Percentiles rank a stretch among this genome's conserved stretches.
Conservation (phyloP, 768 basidiomycete species). For the Russula emetica region DNA sequence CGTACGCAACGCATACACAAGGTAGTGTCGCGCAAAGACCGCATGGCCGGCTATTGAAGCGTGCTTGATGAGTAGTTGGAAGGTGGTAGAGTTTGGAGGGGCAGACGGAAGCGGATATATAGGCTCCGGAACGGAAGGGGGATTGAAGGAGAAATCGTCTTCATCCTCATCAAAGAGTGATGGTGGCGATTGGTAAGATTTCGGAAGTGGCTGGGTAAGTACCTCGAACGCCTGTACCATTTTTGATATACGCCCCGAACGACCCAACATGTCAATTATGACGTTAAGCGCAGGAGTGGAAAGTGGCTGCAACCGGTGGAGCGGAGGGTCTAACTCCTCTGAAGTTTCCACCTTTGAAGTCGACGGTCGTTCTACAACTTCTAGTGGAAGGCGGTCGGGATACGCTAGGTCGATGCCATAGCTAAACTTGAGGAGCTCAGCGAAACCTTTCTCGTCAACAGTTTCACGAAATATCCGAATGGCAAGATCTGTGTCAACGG, state of each 20-base stretch:
- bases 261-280: conserved; percentile 65
- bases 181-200: conserved; percentile 41
- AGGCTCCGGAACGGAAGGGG: conserved; percentile 35
- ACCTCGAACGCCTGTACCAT: conserved; percentile 76
- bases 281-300: conserved; percentile 69
- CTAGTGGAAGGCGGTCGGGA: conserved; percentile 63
- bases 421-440: conserved; percentile 55
- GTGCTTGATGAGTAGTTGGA: conserved; percentile 56
- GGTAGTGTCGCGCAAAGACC: conserved; percentile 62
- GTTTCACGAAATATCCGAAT: conserved; percentile 67
- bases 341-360: conserved; percentile 21
- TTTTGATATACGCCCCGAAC: conserved; percentile 53
- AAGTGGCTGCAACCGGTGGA: conserved; percentile 17
- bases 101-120: conserved; percentile 43
- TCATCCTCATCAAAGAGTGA: conserved; percentile 60
- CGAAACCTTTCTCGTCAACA: conserved; percentile 51
- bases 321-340: conserved; percentile 41
- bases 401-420: conserved; percentile 76
- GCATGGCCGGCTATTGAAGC: conserved; percentile 46
- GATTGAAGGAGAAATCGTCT: conserved; percentile 56
- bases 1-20: conserved; percentile 47
- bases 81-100: conserved; percentile 63
- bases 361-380: conserved; percentile 30
- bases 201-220: conserved; percentile 65
- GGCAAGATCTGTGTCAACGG: conserved; percentile 60